A percentile compares a stretch with the other conserved stretches of the same genome.
Conservation (phyloP, 768 basidiomycete genomes). For the Suillus decipiens region DNA sequence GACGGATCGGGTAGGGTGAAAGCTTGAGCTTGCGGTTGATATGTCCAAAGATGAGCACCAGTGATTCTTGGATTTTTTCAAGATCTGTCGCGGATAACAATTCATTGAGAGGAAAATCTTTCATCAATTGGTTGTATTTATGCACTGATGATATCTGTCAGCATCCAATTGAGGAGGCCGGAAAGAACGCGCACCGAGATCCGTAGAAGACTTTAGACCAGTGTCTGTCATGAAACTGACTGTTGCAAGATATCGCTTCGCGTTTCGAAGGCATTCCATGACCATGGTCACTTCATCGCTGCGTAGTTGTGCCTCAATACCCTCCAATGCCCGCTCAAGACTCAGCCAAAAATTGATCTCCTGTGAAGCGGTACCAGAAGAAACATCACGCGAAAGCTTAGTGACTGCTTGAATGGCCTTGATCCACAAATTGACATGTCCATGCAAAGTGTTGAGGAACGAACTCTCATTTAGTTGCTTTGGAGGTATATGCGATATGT, state of each 20-base stretch:
- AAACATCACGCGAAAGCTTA: constrained; percentile 91
- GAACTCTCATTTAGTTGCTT: constrained; percentile 82
- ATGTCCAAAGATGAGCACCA: constrained; percentile 86
- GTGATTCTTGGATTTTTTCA: constrained; percentile 89
- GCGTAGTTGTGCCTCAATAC: constrained; percentile 87
- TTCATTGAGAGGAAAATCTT: constrained; percentile 97
- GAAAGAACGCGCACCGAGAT: constrained; percentile 58
- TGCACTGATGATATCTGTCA: constrained; percentile 56
- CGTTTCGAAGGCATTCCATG: constrained; percentile 92
- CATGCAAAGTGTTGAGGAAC: constrained; percentile 92
- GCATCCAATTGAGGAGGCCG: background rate
- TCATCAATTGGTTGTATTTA: constrained; percentile 99
- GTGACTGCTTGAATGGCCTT: constrained; percentile 97
- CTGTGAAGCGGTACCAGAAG: constrained; percentile 94
- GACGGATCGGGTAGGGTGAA: constrained; percentile 95
- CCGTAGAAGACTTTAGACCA: constrained; percentile 91
- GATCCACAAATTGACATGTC: constrained; percentile 97
- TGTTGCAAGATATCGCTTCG: constrained; percentile 95
- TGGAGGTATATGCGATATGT: constrained; percentile 70
- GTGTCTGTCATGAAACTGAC: constrained; percentile 99
- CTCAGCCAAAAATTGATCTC: constrained; percentile 99
- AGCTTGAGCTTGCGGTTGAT: constrained; percentile 94
- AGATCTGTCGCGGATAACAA: constrained; percentile 95
- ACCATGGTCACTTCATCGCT: constrained; percentile 93
- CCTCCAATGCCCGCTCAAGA: constrained; percentile 90